These are phyloP conservation scores for Aspergillus clavatus DNA, from an alignment of 2,329 filamentous ascomycete species.

Conservation along the genomic window DNA sequence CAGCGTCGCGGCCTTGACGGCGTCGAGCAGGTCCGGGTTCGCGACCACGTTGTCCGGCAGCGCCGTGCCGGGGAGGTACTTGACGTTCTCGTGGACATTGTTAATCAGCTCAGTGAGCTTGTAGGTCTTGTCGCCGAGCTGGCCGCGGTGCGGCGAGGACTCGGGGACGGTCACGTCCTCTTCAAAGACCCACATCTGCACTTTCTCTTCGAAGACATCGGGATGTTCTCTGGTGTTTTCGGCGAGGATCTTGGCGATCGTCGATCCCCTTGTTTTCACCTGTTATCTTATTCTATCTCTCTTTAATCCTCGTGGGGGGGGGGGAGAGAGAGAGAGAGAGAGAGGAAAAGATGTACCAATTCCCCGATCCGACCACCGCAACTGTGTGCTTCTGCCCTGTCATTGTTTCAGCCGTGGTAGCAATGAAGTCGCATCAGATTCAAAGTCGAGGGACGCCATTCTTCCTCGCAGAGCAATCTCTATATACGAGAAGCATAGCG, in stretches of 20 bases:
- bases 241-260: constrained; percentile 89
- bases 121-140: constrained; percentile 59
- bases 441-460: no score
- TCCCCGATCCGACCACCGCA: constrained; percentile 86
- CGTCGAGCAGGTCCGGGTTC: constrained; percentile 46
- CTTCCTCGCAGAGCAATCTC: no score
- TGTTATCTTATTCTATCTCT: background rate
- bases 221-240: constrained; percentile 75
- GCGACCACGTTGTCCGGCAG: constrained; percentile 63
- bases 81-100: constrained; percentile 84
- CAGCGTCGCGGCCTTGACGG: constrained; percentile 75
- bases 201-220: constrained; percentile 74
- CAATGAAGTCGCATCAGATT: no score
- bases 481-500: no score
- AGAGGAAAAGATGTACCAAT: constrained; percentile 59
- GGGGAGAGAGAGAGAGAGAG: no score
- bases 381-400: constrained; percentile 10
- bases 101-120: constrained; percentile 90
- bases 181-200: constrained; percentile 97
- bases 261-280: constrained; percentile 66
- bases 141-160: constrained; percentile 65
- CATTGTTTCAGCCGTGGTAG: background rate
- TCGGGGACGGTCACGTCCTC: constrained; percentile 72
- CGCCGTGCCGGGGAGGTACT: constrained; percentile 80
- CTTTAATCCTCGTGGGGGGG: no score